Conservation (phyloP, 2,329 filamentous ascomycete genomes). For the Penicillium sp. region DNA sequence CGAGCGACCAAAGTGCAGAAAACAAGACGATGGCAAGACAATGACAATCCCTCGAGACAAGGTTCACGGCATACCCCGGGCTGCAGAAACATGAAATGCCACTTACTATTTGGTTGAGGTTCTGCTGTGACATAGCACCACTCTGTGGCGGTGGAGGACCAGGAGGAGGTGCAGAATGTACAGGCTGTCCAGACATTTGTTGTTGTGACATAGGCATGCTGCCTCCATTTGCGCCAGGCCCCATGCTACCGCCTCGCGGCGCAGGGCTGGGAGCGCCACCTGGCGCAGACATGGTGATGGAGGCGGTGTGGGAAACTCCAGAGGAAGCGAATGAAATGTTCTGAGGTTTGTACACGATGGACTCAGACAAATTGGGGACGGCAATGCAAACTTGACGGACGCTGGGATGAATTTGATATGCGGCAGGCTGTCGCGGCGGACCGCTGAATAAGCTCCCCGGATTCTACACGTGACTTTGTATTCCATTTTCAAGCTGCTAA, state of each 20-base stretch:
- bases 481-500: neutral
- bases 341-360: neutral
- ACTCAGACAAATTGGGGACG: slow-evolving; percentile 9
- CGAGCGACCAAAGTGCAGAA: neutral
- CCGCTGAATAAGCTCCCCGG: slow-evolving; percentile 15
- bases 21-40: neutral
- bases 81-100: neutral
- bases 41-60: neutral
- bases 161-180: slow-evolving; percentile 47
- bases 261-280: slow-evolving; percentile 51
- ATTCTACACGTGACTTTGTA: slow-evolving; percentile 16
- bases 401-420: slow-evolving; percentile 27
- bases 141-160: slow-evolving; percentile 37
- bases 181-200: slow-evolving; percentile 49
- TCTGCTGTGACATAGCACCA: slow-evolving; percentile 72
- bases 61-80: neutral
- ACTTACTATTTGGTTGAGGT: slow-evolving; percentile 94
- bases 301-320: neutral
- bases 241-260: slow-evolving; percentile 51
- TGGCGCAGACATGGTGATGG: slow-evolving; percentile 45
- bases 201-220: slow-evolving; percentile 51
- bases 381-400: slow-evolving; percentile 13
- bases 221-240: slow-evolving; percentile 39
- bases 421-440: neutral
- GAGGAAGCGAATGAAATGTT: neutral